A percentile compares a stretch with the other conserved stretches of the same genome.
These are phyloP conservation scores for Saccharomycopsis sp. DNA, from an alignment of 805 yeast genomes.

Conservation along the genomic window DNA sequence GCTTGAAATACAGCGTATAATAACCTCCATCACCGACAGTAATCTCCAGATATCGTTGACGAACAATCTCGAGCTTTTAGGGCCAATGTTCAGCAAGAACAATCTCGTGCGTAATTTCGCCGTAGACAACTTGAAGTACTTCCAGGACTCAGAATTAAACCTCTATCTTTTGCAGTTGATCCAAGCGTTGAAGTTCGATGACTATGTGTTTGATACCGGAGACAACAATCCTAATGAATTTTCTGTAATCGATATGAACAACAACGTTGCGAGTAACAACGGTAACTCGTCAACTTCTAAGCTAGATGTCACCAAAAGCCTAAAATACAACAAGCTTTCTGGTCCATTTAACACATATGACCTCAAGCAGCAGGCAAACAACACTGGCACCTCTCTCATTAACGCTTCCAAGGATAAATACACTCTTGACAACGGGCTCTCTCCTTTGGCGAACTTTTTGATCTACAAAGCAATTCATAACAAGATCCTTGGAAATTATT, in stretches of 20 bases:
- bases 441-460: slow-evolving; percentile 70
- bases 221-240: neutral
- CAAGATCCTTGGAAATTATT: slow-evolving; percentile 65
- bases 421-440: slow-evolving; percentile 25
- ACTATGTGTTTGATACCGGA: slow-evolving; percentile 9
- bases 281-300: neutral
- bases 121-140: slow-evolving; percentile 70
- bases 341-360: slow-evolving; percentile 5
- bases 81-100: slow-evolving; percentile 63
- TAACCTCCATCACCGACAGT: slow-evolving; percentile 66
- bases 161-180: slow-evolving; percentile 83
- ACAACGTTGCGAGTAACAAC: neutral
- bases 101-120: slow-evolving; percentile 79
- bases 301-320: slow-evolving; percentile 1
- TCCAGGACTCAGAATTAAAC: slow-evolving; percentile 73
- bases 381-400: neutral
- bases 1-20: slow-evolving; percentile 66
- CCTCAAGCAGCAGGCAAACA: neutral
- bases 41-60: slow-evolving; percentile 52
- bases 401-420: neutral
- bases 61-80: slow-evolving; percentile 69
- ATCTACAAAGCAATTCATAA: slow-evolving; percentile 64
- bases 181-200: slow-evolving; percentile 82
- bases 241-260: slow-evolving; percentile 1
- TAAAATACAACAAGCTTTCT: slow-evolving; percentile 13